Percentiles rank a stretch among this genome's conserved stretches.
Evolutionary conservation across 2,329 filamentous ascomycete genomes (phyloP).

Genomic region (Fusarium albosuccineum): DNA sequence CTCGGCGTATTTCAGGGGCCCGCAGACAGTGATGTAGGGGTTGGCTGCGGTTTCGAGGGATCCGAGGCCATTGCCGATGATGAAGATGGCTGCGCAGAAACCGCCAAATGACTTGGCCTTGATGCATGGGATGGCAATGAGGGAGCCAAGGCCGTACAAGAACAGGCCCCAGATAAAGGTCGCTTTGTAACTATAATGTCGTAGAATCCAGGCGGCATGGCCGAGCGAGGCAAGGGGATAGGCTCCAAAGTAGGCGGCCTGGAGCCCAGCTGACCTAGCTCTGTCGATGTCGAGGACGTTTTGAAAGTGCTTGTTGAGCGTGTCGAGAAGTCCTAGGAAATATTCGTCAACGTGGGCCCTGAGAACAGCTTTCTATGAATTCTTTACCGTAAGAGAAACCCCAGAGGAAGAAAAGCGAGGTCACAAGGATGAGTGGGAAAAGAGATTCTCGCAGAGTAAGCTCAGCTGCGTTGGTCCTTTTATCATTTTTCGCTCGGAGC

Average conservation of each 20-base stretch:
- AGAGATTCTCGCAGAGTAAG: constrained; percentile 76
- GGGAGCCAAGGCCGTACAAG: constrained; percentile 74
- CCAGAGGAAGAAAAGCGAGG: constrained; percentile 62
- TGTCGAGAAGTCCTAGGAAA: constrained; percentile 53
- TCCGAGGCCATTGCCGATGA: constrained; percentile 79
- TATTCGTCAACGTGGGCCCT: too few relatives aligned
- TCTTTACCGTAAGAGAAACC: constrained; percentile 58
- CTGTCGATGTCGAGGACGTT: constrained; percentile 58
- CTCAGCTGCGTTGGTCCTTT: constrained; percentile 59
- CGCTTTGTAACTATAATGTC: constrained; percentile 73
- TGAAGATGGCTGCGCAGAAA: constrained; percentile 79
- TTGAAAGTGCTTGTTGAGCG: constrained; percentile 65
- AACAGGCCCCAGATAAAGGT: constrained; percentile 77
- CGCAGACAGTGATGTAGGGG: constrained; percentile 74
- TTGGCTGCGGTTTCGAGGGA: constrained; percentile 84
- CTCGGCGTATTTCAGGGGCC: constrained; percentile 77
- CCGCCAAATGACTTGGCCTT: constrained; percentile 76
- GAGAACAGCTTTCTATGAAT: too few relatives aligned
- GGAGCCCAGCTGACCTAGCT: constrained; percentile 61
- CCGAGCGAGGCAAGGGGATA: constrained; percentile 79
- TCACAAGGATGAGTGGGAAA: constrained; percentile 71
- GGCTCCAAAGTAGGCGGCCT: constrained; percentile 69
- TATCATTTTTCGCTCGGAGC: too few relatives aligned
- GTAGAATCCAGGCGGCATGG: constrained; percentile 73
- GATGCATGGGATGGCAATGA: constrained; percentile 68